These are phyloP conservation scores for Pseudocercospora cruenta DNA, from an alignment of 2,329 filamentous ascomycete species.

Conservation along the genomic window DNA sequence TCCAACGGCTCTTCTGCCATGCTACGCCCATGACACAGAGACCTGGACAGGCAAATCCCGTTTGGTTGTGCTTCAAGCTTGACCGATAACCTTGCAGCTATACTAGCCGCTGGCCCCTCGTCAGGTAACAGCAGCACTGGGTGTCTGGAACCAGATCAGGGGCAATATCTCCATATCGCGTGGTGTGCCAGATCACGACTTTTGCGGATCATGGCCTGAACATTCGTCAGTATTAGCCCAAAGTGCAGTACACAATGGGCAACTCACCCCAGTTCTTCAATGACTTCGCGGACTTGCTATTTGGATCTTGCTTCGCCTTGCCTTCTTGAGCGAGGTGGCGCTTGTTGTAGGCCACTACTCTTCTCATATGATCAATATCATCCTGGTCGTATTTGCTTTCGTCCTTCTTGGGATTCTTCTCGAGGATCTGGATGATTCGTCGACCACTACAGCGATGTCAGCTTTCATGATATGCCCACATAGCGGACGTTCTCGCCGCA, in stretches of 20 bases:
- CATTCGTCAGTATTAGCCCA: not conserved
- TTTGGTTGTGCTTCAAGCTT: too few relatives aligned
- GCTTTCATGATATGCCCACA: not conserved
- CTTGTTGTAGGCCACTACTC: constrained; percentile 67
- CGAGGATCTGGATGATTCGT: constrained; percentile 65
- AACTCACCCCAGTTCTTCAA: constrained; percentile 62
- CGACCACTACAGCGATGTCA: constrained; percentile 53
- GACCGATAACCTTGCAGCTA: not conserved
- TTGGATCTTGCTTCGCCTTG: constrained; percentile 59
- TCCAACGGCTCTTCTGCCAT: not conserved
- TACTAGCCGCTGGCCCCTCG: not conserved
- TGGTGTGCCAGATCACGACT: not conserved
- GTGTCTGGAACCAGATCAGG: not conserved
- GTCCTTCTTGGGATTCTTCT: constrained; percentile 63
- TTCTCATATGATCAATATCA: constrained; percentile 54
- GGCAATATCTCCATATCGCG: not conserved
- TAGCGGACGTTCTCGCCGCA: constrained; percentile 26
- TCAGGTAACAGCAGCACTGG: not conserved
- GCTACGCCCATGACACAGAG: not conserved
- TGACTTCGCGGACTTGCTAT: constrained; percentile 58
- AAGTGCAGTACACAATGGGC: not conserved
- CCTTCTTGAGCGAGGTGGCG: constrained; percentile 68
- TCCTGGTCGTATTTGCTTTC: constrained; percentile 60
- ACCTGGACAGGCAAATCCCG: too few relatives aligned
- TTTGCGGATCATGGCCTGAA: not conserved